Evolutionary conservation across 768 basidiomycete genomes (phyloP).

Genomic region (Mycena maculata): DNA sequence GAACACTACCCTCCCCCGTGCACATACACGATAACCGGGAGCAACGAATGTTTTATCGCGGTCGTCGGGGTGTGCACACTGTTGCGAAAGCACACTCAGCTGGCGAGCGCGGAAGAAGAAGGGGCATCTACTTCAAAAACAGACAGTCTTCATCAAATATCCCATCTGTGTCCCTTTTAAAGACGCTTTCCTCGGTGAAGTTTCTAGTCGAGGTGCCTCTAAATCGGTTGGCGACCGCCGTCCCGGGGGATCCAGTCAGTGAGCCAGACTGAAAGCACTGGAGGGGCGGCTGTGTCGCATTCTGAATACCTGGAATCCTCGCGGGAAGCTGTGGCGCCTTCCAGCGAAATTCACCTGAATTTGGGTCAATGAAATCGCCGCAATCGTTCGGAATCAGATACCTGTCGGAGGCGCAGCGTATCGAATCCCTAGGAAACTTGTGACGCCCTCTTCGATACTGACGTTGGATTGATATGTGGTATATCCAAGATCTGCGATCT

Average conservation of each 20-base stretch:
- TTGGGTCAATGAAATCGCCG: background rate
- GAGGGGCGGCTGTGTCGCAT: constrained; percentile 39
- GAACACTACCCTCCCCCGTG: constrained; percentile 48
- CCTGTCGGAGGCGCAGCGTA: constrained; percentile 13
- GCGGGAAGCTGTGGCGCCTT: constrained; percentile 41
- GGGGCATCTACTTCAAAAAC: constrained; percentile 41
- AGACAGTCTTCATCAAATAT: constrained; percentile 47
- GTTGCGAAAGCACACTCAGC: background rate
- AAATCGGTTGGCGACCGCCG: background rate
- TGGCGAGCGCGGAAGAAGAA: background rate
- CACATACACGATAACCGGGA: constrained; percentile 49
- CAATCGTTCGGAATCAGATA: background rate
- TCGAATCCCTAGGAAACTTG: constrained; percentile 8
- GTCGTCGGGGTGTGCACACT: constrained; percentile 47
- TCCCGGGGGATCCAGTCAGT: constrained; percentile 15
- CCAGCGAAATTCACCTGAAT: constrained; percentile 38
- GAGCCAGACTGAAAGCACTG: constrained; percentile 39
- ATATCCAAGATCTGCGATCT: background rate
- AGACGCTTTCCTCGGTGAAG: no score
- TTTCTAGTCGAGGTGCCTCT: no score
- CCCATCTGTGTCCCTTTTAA: background rate
- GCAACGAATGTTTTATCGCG: constrained; percentile 8
- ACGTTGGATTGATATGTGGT: background rate
- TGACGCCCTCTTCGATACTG: background rate
- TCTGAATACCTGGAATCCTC: constrained; percentile 36